Evolutionary conservation across 139 green algal species (phyloP).

Genomic region (Haematococcus lacustris): DNA sequence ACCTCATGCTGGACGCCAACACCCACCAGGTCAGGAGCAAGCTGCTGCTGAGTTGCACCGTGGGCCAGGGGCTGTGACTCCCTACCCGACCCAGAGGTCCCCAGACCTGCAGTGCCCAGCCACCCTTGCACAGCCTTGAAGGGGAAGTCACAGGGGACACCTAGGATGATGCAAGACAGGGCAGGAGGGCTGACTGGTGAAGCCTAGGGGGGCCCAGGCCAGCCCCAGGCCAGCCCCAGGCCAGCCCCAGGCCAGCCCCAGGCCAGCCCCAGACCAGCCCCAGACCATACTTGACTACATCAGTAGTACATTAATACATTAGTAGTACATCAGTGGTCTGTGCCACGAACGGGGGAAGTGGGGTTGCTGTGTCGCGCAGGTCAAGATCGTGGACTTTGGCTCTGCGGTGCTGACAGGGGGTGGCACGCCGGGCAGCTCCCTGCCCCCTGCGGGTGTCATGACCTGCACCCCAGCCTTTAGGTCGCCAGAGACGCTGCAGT

Average conservation of each 20-base stretch:
- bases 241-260: not conserved
- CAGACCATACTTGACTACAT: not conserved
- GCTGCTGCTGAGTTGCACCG: not conserved
- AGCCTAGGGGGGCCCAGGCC: not conserved
- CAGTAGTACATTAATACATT: too few species aligned
- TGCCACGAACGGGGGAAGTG: not conserved
- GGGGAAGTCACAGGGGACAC: too few species aligned
- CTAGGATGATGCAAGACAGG: too few species aligned
- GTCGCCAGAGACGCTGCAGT: constrained; percentile 37
- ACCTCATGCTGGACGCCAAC: constrained; percentile 22
- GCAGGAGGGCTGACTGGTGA: not conserved
- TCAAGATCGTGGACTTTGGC: constrained; percentile 61
- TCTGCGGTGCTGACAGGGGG: constrained; percentile 13
- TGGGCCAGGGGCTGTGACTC: not conserved
- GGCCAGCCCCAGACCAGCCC: not conserved
- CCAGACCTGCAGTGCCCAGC: too few species aligned
- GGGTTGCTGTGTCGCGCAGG: not conserved
- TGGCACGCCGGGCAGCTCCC: not conserved
- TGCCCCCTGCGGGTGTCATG: not conserved
- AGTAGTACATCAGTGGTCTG: too few species aligned
- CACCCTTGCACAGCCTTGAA: too few species aligned
- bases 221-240: not conserved
- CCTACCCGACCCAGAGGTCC: not conserved
- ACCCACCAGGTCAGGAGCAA: constrained; percentile 1
- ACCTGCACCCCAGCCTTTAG: constrained; percentile 37